Evolutionary conservation across 179 eudicot species (phyloP), one percentile per base, ranked within the genome.

Genomic region (Vitellaria paradoxa): DNA sequence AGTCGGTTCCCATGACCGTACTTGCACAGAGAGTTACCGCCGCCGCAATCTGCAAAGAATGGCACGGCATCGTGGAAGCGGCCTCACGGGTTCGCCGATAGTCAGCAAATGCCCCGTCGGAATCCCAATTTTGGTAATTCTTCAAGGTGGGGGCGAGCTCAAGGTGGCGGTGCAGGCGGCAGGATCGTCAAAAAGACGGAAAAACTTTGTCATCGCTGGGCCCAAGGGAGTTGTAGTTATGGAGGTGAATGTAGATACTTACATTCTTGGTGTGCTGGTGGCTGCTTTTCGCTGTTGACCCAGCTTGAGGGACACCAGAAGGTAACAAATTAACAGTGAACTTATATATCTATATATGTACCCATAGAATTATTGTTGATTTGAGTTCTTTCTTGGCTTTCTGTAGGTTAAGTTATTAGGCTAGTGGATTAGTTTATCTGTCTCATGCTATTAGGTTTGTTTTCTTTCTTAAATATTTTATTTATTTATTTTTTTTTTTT

Each of bases 241-340:
- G 98, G 96, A 12, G 97, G 89, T 20, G 80, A 72, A 9, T 94
- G 98, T 81, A 87, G 79, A 82, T 91, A 12, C 72, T 86, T 92
- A 86, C 98, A 92, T 86, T 77, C 91, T 55, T 94, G 98, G 98
- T 82, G 79, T 13, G 82, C 88, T 4, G 92, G 94, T 6, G 93
- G 84, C 62, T 82, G 86, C 21, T 30, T 30, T 30, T 30, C 91
- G 3, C 68, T 92, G 40, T 81, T 94, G 85, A 84, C 97, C 0
- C 84, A 88, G 20, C 97, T 94, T 23, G 94, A 92, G n/a, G 97
- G 95, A 2, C 98, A 93, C 79, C 89, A 89, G 62, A 85, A 91
- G 97, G 98, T 93, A 70, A 4, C 63, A 7, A 14, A 8, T 37
- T n/a, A 57, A 11, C 40, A 11, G 6, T 68, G 26, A n/a, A 56